Evolutionary conservation across 805 yeast species (phyloP).

Genomic region (Lachancea quebecensis): DNA sequence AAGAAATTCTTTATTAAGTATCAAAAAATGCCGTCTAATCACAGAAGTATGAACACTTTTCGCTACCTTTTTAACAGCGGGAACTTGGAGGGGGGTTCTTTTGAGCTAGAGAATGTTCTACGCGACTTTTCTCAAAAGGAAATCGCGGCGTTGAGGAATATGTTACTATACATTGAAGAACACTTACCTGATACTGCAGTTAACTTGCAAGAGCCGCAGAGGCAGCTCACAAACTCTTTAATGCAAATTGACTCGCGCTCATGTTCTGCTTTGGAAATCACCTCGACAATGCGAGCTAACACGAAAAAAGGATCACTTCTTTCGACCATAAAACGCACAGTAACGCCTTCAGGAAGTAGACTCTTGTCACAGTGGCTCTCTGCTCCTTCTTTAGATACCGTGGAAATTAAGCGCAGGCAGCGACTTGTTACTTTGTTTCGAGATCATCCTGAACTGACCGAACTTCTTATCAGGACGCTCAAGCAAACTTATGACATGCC

Average conservation of each 20-base stretch:
- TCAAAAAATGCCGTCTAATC: constrained; percentile 37
- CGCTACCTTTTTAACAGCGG: constrained; percentile 33
- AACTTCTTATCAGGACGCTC: constrained; percentile 33
- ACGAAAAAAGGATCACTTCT: constrained; percentile 63
- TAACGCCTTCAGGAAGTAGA: constrained; percentile 76
- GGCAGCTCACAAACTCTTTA: constrained; percentile 43
- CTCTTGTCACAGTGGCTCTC: constrained; percentile 75
- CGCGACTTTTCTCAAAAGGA: constrained; percentile 39
- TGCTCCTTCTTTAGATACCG: constrained; percentile 61
- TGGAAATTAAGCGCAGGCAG: constrained; percentile 52
- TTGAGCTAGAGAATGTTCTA: constrained; percentile 22
- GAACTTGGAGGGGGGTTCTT: constrained; percentile 16
- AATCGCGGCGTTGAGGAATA: constrained; percentile 51
- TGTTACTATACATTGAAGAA: constrained; percentile 62
- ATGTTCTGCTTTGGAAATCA: constrained; percentile 66
- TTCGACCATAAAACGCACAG: constrained; percentile 63
- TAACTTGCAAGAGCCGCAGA: constrained; percentile 60
- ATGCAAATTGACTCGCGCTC: constrained; percentile 81
- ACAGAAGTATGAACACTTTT: constrained; percentile 35
- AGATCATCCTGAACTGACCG: constrained; percentile 26
- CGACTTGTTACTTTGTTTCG: constrained; percentile 40
- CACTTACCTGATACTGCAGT: constrained; percentile 65
- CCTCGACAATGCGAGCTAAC: constrained; percentile 49
- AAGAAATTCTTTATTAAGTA: constrained; percentile 53
- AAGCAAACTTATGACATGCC: constrained; percentile 49